Conservation (phyloP, 495 filamentous ascomycete genomes). For the Penicillium robsamsonii region DNA sequence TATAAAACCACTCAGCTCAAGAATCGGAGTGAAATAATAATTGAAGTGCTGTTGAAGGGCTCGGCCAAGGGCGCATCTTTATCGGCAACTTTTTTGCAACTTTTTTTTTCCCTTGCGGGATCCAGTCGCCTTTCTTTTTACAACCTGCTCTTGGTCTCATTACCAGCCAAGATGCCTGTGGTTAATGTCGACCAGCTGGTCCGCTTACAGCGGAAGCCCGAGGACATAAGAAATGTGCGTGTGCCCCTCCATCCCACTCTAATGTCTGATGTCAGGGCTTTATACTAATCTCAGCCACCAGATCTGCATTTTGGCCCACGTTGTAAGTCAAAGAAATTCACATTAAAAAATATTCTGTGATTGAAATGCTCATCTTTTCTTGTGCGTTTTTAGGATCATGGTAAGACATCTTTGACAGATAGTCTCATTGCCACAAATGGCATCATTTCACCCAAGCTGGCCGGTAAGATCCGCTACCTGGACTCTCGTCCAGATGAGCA, state of each 20-base stretch:
- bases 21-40: neutral
- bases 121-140: constrained; percentile 13
- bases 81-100: constrained; percentile 24
- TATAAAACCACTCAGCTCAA: neutral
- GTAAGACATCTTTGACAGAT: constrained; percentile 97
- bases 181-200: constrained; percentile 84
- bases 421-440: constrained; percentile 97
- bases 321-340: constrained; percentile 57
- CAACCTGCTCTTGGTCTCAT: constrained; percentile 10
- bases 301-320: constrained; percentile 98
- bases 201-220: constrained; percentile 75
- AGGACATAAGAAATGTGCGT: constrained; percentile 85
- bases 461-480: constrained; percentile 96
- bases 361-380: constrained; percentile 7
- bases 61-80: constrained; percentile 16
- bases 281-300: constrained; percentile 43
- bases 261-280: constrained; percentile 25
- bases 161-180: constrained; percentile 69
- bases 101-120: constrained; percentile 21
- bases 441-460: constrained; percentile 96
- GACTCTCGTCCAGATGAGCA: constrained; percentile 98
- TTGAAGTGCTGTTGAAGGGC: neutral
- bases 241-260: constrained; percentile 37
- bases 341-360: neutral
- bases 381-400: constrained; percentile 65